phyloP scores from a whole-genome alignment of 805 yeast genomes.

The Ogataea henricii region DNA sequence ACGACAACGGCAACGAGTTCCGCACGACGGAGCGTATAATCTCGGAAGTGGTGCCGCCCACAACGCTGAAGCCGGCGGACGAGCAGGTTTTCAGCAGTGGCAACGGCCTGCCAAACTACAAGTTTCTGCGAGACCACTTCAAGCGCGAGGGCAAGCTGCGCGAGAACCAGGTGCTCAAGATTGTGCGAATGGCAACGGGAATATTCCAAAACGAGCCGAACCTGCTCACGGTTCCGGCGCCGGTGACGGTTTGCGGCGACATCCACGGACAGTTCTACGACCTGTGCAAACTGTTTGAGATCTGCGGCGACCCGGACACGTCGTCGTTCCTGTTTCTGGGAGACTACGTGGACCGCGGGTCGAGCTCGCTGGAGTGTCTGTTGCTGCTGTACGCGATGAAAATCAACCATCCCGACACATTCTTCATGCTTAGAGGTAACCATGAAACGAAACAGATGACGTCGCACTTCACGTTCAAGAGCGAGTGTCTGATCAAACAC shows the following conservation, averaged over 20 bases:
- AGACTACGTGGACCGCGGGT: slow-evolving; percentile 94
- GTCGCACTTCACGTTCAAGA: slow-evolving; percentile 88
- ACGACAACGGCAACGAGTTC: slow-evolving; percentile 59
- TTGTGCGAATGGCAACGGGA: slow-evolving; percentile 64
- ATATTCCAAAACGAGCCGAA: slow-evolving; percentile 74
- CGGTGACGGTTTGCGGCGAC: slow-evolving; percentile 95
- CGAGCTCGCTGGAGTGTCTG: slow-evolving; percentile 81
- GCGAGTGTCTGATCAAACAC: slow-evolving; percentile 88
- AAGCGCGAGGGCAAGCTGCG: slow-evolving; percentile 77
- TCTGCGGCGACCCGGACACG: slow-evolving; percentile 82
- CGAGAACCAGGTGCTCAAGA: slow-evolving; percentile 67
- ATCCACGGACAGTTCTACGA: slow-evolving; percentile 96
- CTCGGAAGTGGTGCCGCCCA: slow-evolving; percentile 64
- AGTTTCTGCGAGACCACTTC: slow-evolving; percentile 72
- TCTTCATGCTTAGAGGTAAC: slow-evolving; percentile 88
- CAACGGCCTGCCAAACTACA: slow-evolving; percentile 71
- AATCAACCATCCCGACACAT: slow-evolving; percentile 67
- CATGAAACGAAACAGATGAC: slow-evolving; percentile 95
- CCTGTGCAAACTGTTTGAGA: slow-evolving; percentile 85
- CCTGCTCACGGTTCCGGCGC: slow-evolving; percentile 79
- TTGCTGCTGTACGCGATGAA: slow-evolving; percentile 78
- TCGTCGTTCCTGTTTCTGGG: slow-evolving; percentile 85
- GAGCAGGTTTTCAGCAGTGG: slow-evolving; percentile 59
- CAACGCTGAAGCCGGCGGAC: slow-evolving; percentile 63
- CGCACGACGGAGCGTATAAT: slow-evolving; percentile 62